A percentile compares a stretch with the other conserved stretches of the same genome.
Evolutionary conservation across 1,284 basidiomycete species (phyloP).

Genomic region (Cryptococcus sp.): DNA sequence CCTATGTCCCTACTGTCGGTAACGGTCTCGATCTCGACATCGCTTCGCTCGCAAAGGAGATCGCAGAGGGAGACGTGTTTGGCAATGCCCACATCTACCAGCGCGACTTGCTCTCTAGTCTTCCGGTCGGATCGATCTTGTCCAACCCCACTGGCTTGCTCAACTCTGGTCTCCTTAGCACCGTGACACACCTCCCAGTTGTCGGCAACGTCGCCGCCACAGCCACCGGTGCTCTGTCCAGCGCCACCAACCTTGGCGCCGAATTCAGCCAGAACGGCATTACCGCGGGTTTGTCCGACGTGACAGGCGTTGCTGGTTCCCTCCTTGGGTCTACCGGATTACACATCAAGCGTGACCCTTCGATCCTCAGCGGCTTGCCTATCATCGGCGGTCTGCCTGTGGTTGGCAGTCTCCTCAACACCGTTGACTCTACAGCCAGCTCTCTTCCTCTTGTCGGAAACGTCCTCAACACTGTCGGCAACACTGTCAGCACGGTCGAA

Average conservation of each 20-base stretch:
- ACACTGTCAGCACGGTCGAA: conserved; percentile 3
- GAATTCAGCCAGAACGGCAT: conserved; percentile 4
- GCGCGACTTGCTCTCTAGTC: conserved; percentile 14
- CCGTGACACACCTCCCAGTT: conserved; percentile 2
- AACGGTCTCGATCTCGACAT: conserved; percentile 6
- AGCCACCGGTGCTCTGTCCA: conserved; percentile 5
- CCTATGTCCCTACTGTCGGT: background rate
- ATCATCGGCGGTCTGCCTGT: conserved; percentile 11
- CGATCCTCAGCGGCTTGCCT: conserved; percentile 12
- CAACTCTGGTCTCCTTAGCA: background rate
- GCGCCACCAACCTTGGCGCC: conserved; percentile 8
- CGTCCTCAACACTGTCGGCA: conserved; percentile 8
- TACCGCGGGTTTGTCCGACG: conserved; percentile 8
- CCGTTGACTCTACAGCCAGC: conserved; percentile 3
- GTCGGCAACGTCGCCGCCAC: conserved; percentile 12
- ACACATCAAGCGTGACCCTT: conserved; percentile 3
- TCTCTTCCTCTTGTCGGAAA: background rate
- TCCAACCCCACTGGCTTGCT: conserved; percentile 1
- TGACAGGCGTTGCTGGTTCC: conserved; percentile 4
- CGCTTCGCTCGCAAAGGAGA: conserved; percentile 6
- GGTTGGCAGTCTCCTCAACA: conserved; percentile 11
- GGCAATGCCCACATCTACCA: conserved; percentile 5
- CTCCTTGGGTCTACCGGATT: background rate
- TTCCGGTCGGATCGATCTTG: conserved; percentile 7
- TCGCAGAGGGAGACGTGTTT: conserved; percentile 12